A percentile compares a stretch with the other conserved stretches of the same genome.
Conservation (phyloP, 2,329 filamentous ascomycete species). For the Microcyclosporella mali region DNA sequence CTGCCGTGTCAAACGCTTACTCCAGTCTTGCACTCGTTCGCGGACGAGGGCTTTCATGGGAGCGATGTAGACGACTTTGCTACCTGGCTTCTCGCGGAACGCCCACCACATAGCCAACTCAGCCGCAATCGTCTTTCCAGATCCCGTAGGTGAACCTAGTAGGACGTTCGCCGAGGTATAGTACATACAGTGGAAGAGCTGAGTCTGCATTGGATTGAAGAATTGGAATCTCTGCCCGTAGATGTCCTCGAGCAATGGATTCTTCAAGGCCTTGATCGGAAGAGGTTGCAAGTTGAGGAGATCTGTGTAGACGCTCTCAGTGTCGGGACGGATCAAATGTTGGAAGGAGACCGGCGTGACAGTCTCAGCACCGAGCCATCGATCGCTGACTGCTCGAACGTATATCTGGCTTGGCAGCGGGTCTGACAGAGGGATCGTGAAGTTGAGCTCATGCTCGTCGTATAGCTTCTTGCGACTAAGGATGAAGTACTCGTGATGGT, state of each 20-base stretch:
- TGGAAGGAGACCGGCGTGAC: constrained; percentile 95
- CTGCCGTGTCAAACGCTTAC: constrained; percentile 68
- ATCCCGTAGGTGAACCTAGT: constrained; percentile 90
- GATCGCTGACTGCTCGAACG: constrained; percentile 85
- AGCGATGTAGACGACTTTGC: constrained; percentile 97
- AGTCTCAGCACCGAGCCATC: constrained; percentile 94
- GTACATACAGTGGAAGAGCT: constrained; percentile 95
- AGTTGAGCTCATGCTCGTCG: constrained; percentile 95
- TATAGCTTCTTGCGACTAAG: constrained; percentile 82
- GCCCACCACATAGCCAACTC: constrained; percentile 99
- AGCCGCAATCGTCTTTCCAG: constrained; percentile 93
- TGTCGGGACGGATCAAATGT: constrained; percentile 93
- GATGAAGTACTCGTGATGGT: constrained; percentile 96
- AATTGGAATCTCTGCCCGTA: constrained; percentile 86
- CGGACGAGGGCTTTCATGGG: constrained; percentile 98
- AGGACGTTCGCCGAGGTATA: constrained; percentile 88
- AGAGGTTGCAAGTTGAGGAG: constrained; percentile 86
- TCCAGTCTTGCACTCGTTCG: constrained; percentile 94
- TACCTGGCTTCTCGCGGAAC: constrained; percentile 86
- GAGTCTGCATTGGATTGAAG: constrained; percentile 99
- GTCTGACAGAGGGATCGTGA: constrained; percentile 91
- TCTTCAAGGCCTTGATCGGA: constrained; percentile 79
- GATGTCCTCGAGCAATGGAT: constrained; percentile 77
- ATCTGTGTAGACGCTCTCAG: constrained; percentile 94
- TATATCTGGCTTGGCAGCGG: constrained; percentile 94